Conservation (phyloP, 1,284 basidiomycete genomes). For the Ceratobasidium sp. region DNA sequence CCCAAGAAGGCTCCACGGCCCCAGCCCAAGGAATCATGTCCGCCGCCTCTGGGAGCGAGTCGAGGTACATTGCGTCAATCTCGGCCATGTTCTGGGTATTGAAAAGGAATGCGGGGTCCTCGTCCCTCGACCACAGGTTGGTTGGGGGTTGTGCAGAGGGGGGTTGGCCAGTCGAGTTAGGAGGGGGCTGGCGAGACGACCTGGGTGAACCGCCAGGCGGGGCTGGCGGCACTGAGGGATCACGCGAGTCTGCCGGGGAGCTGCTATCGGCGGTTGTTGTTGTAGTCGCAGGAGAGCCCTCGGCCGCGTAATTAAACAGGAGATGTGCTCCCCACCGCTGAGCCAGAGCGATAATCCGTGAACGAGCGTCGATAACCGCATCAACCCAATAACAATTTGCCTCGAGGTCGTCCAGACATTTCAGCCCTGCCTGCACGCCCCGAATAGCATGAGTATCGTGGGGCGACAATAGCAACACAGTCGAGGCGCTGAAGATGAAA, state of each 20-base stretch:
- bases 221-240: slow-evolving; percentile 1
- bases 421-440: slow-evolving; percentile 18
- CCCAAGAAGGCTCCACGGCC: slow-evolving; percentile 39
- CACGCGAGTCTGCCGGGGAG: not conserved
- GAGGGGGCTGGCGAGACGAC: not conserved
- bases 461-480: slow-evolving; percentile 34
- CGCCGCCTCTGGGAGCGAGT: slow-evolving; percentile 40
- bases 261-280: not conserved
- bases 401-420: slow-evolving; percentile 31
- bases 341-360: slow-evolving; percentile 21
- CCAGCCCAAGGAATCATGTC: slow-evolving; percentile 44
- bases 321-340: slow-evolving; percentile 35
- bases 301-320: not conserved
- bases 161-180: not conserved
- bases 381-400: slow-evolving; percentile 22
- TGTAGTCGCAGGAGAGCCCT: not conserved
- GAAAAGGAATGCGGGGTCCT: not conserved
- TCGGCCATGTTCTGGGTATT: slow-evolving; percentile 2
- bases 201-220: not conserved
- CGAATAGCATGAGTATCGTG: slow-evolving; percentile 30
- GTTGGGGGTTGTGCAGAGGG: not conserved
- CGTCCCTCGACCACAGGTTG: not conserved
- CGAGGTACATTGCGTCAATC: slow-evolving; percentile 34
- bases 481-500: slow-evolving; percentile 41
- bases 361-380: slow-evolving; percentile 32